Conservation (phyloP, 2,329 filamentous ascomycete species). For the Talaromyces amestolkiae region DNA sequence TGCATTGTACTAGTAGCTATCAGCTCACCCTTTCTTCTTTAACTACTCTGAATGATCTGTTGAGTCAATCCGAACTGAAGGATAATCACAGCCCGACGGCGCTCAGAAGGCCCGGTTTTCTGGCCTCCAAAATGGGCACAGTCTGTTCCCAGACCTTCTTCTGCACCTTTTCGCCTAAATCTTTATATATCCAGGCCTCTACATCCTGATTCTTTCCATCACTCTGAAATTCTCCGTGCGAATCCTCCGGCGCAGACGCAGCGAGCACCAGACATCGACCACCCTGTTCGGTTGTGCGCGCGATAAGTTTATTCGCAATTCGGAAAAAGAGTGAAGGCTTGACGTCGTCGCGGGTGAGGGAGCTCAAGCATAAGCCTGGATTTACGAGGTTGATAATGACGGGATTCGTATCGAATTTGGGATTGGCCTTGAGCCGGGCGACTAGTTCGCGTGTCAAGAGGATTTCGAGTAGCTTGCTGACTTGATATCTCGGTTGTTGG, state of each 20-base stretch:
- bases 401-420: neutral
- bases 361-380: neutral
- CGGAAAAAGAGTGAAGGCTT: neutral
- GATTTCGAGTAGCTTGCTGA: slow-evolving; percentile 52
- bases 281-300: slow-evolving; percentile 6
- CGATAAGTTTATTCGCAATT: slow-evolving; percentile 2
- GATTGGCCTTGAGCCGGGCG: slow-evolving; percentile 18
- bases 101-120: slow-evolving; percentile 1
- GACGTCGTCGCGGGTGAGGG: neutral
- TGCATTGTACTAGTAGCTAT: neutral
- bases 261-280: slow-evolving; percentile 1
- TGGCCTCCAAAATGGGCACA: slow-evolving; percentile 7
- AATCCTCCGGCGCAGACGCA: neutral
- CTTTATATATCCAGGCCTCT: slow-evolving; percentile 14
- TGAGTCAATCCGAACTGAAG: neutral
- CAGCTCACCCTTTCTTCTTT: neutral
- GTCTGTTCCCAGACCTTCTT: slow-evolving; percentile 13
- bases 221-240: slow-evolving; percentile 9
- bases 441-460: slow-evolving; percentile 44
- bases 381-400: slow-evolving; percentile 12
- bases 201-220: slow-evolving; percentile 13
- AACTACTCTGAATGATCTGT: too few relatives aligned
- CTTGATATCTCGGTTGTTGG: slow-evolving; percentile 38
- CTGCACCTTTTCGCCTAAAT: slow-evolving; percentile 9
- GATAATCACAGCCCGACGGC: neutral